Percentiles rank a stretch among this genome's conserved stretches.
phyloP scores from a whole-genome alignment of 495 filamentous ascomycete genomes.

The Cercophora sp. region DNA sequence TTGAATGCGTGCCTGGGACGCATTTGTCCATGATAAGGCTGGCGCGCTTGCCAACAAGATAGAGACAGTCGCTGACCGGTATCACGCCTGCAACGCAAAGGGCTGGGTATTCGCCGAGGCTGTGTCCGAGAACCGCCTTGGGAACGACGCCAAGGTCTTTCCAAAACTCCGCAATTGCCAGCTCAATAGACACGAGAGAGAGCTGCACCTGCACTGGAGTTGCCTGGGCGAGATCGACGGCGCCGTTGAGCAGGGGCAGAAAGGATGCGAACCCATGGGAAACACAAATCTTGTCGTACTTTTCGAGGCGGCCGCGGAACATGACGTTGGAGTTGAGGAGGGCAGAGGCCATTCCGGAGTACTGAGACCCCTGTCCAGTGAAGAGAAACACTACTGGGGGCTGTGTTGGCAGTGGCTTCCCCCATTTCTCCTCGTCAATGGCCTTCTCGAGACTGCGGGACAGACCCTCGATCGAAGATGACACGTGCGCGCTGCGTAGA shows the following conservation, averaged over 20 bases:
- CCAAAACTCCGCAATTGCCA: slow-evolving; percentile 78
- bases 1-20: slow-evolving; percentile 55
- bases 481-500: slow-evolving; percentile 41
- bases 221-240: slow-evolving; percentile 48
- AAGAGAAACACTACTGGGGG: slow-evolving; percentile 51
- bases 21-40: slow-evolving; percentile 59
- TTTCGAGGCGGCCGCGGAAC: slow-evolving; percentile 63
- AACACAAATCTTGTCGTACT: slow-evolving; percentile 50
- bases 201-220: slow-evolving; percentile 72
- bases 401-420: not conserved
- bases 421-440: not conserved
- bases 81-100: slow-evolving; percentile 65
- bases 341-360: slow-evolving; percentile 59
- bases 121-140: slow-evolving; percentile 74
- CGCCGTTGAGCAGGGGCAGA: slow-evolving; percentile 56
- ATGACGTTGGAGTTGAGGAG: slow-evolving; percentile 55
- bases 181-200: slow-evolving; percentile 69
- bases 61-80: slow-evolving; percentile 61
- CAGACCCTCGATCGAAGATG: slow-evolving; percentile 7
- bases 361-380: slow-evolving; percentile 61
- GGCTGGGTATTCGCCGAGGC: slow-evolving; percentile 70
- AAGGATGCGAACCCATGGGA: slow-evolving; percentile 68
- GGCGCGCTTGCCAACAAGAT: slow-evolving; percentile 65
- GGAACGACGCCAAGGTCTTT: slow-evolving; percentile 68
- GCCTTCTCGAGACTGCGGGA: not conserved